phyloP scores from a whole-genome alignment of 768 basidiomycete species.

The Lanmaoa pseudosensibilis region DNA sequence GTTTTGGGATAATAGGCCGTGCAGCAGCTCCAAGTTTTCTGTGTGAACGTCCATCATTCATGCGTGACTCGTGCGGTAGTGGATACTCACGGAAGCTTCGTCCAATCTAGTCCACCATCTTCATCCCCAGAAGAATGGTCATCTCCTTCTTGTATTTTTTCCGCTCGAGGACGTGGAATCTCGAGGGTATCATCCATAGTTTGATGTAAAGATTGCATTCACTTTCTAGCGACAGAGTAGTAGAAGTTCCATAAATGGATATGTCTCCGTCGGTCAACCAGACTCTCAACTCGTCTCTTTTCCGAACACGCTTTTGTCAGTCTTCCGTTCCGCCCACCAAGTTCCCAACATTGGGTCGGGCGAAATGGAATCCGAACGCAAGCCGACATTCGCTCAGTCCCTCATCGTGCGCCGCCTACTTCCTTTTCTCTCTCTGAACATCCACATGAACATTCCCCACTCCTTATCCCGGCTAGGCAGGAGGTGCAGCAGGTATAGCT shows the following conservation, averaged over 20 bases:
- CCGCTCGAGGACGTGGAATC: constrained; percentile 29
- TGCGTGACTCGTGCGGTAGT: background rate
- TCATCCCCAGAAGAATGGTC: constrained; percentile 67
- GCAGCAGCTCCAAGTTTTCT: constrained; percentile 29
- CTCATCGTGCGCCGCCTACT: constrained; percentile 40
- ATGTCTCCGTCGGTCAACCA: too few relatives aligned
- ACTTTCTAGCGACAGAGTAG: background rate
- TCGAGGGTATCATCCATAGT: constrained; percentile 66
- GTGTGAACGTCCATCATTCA: constrained; percentile 3
- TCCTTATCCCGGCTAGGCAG: constrained; percentile 53
- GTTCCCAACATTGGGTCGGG: background rate
- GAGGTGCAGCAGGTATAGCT: constrained; percentile 87
- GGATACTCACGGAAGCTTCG: constrained; percentile 60
- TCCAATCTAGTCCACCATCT: constrained; percentile 80
- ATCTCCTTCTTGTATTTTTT: constrained; percentile 28
- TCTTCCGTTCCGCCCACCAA: constrained; percentile 8
- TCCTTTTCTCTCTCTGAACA: constrained; percentile 5
- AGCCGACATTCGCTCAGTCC: constrained; percentile 47
- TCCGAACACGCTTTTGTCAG: background rate
- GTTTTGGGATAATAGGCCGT: constrained; percentile 84
- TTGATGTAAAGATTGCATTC: background rate
- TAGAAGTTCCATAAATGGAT: constrained; percentile 14
- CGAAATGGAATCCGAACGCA: constrained; percentile 32
- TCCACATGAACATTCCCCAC: constrained; percentile 11
- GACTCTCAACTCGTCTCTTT: background rate